phyloP scores from a whole-genome alignment of 1,284 basidiomycete genomes.

The Moesziomyces antarcticus region DNA sequence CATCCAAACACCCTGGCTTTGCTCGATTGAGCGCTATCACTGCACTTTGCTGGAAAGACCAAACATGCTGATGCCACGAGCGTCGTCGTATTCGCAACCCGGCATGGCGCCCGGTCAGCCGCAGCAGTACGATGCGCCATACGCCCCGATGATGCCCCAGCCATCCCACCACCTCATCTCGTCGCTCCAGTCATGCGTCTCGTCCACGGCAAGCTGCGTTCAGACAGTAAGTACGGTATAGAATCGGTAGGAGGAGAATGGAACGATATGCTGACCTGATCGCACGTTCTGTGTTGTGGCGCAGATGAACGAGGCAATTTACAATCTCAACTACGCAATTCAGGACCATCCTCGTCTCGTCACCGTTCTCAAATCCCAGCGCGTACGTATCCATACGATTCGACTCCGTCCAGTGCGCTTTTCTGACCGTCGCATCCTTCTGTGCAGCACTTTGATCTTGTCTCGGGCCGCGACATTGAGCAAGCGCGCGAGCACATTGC shows the following conservation, averaged over 20 bases:
- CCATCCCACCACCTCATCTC: constrained; percentile 37
- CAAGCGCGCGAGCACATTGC: constrained; percentile 37
- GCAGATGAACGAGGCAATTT: constrained; percentile 42
- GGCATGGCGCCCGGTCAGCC: background rate
- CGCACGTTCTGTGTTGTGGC: background rate
- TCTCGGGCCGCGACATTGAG: constrained; percentile 40
- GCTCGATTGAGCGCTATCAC: too few species aligned
- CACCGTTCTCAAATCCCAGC: constrained; percentile 41
- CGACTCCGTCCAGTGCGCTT: too few species aligned
- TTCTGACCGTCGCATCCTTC: background rate
- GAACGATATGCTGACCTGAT: too few species aligned
- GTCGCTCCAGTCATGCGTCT: constrained; percentile 37
- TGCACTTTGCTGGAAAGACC: background rate
- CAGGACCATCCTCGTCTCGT: constrained; percentile 47
- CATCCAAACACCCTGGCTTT: too few species aligned
- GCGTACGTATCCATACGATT: constrained; percentile 16
- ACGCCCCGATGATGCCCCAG: constrained; percentile 28
- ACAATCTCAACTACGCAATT: constrained; percentile 34
- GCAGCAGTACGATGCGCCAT: constrained; percentile 17
- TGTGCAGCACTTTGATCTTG: constrained; percentile 42
- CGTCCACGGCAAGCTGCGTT: constrained; percentile 33
- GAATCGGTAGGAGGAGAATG: background rate
- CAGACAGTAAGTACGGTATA: constrained; percentile 18
- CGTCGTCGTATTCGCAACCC: background rate
- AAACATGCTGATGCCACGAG: background rate